Base-by-base conservation (phyloP, 2,329 filamentous ascomycete species). In the Cladosporium phlei region DNA sequence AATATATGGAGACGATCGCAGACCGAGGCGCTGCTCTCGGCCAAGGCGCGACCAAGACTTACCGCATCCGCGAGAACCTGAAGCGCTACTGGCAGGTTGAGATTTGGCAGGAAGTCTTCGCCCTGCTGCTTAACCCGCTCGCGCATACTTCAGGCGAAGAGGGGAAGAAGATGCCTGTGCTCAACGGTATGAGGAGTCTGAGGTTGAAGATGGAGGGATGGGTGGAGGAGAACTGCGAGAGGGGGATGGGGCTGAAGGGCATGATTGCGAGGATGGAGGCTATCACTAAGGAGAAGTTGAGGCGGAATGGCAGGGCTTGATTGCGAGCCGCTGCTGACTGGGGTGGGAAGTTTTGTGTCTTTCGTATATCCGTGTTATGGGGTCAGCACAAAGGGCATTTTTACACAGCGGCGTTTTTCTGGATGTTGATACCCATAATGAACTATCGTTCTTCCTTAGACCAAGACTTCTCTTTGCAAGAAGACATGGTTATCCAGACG, bases 81-180 rank as follows among this genome's bases (percentile, higher is more conserved):
- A 98, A 98, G 73, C 72, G 93, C 34, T 98, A 98, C 69, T 98
- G 93, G 93, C 90, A 97, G 73, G 85, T 83, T 38, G 89, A 95
- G 39, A 80, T 97, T 34, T 98, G 93, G 93, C 69, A 64, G 2
- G 82, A 86, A 50, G 82, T 85, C 38, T 95, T 98, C 65, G 85
- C 90, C 54, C 59, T 97, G 49, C 69, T 97, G 54, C 73, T 98
- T 33, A 98, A 98, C 66, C 90, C 91, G 0, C 75, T 78, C 2
- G 75, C 74, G 48, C 81, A 83, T 66, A 66, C 79, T n/a, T 77
- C 77, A 8, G 70, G 62, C 1, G 89, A 90, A 65, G 81, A 82
- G 21, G 80, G 74, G 1, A 68, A 64, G n/a, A 77, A 69, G 55
- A 76, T 96, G 76, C 91, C 91, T 0, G 77, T 91, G 4, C 64